A percentile compares a stretch with the other conserved stretches of the same genome.
These are phyloP conservation scores for Clavispora asparagi DNA, from an alignment of 805 yeast genomes.

Conservation along the genomic window DNA sequence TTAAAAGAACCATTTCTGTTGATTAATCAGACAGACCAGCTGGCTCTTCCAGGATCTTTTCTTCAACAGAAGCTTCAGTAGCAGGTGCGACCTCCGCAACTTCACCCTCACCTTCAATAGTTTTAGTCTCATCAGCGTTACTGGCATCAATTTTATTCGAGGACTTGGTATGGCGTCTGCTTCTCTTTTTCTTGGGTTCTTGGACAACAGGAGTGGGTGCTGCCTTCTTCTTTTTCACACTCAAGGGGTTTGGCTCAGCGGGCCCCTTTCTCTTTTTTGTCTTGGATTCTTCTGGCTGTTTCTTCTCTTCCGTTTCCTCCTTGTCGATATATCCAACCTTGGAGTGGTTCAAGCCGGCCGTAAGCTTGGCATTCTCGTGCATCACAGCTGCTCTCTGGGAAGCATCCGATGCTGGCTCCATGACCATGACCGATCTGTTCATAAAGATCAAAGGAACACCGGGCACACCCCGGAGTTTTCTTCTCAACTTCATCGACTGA, in stretches of 20 bases:
- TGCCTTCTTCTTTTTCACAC: constrained; percentile 70
- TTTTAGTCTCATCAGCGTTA: neutral
- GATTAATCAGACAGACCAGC: neutral
- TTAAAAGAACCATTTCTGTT: neutral
- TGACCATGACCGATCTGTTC: constrained; percentile 87
- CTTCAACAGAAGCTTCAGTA: neutral
- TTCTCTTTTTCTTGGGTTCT: constrained; percentile 10
- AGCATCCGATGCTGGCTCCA: constrained; percentile 87
- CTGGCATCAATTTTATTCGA: neutral
- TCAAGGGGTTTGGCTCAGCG: constrained; percentile 84
- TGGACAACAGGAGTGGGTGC: neutral
- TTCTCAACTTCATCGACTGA: constrained; percentile 68
- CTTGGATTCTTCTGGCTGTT: constrained; percentile 13
- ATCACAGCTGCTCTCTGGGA: constrained; percentile 38
- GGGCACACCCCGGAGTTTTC: constrained; percentile 66
- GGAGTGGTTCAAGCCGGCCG: constrained; percentile 71
- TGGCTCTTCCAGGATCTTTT: neutral
- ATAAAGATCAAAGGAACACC: constrained; percentile 88
- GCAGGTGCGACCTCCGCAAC: neutral
- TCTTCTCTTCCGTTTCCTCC: constrained; percentile 17
- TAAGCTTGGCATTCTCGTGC: constrained; percentile 64
- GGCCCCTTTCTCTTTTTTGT: constrained; percentile 60
- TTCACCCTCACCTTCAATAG: constrained; percentile 1
- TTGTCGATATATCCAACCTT: constrained; percentile 40
- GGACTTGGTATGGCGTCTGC: constrained; percentile 10